A percentile compares a stretch with the other conserved stretches of the same genome.
Conservation (phyloP, 2,329 filamentous ascomycete genomes). For the Exophiala mesophila region DNA sequence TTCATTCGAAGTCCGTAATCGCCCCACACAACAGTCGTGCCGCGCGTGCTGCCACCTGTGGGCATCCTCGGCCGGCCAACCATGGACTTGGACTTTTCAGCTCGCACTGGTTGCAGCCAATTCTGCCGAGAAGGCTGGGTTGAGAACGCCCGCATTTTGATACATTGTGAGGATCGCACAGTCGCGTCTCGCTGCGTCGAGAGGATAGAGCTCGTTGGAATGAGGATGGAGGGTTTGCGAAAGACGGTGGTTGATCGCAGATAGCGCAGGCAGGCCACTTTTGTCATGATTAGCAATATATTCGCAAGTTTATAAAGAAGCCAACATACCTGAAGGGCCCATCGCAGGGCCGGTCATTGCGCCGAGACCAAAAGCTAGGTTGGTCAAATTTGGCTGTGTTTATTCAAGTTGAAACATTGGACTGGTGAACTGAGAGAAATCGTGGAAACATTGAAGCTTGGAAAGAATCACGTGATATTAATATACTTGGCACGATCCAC, state of each 20-base stretch:
- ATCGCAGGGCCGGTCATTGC: not conserved
- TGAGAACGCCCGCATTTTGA: slow-evolving; percentile 58
- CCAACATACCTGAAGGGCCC: slow-evolving; percentile 4
- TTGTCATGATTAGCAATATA: slow-evolving; percentile 4
- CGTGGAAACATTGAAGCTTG: too few species aligned
- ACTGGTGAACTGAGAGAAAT: too few species aligned
- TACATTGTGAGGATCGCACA: slow-evolving; percentile 39
- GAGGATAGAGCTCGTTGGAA: slow-evolving; percentile 20
- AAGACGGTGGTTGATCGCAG: slow-evolving; percentile 4
- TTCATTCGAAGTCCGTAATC: slow-evolving; percentile 92
- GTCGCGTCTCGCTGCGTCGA: slow-evolving; percentile 20
- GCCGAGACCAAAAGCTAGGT: too few species aligned
- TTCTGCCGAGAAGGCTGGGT: slow-evolving; percentile 58
- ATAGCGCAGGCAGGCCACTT: slow-evolving; percentile 15
- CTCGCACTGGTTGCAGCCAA: slow-evolving; percentile 78
- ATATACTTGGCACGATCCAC: too few species aligned
- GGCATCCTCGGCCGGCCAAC: slow-evolving; percentile 84
- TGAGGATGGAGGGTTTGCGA: not conserved
- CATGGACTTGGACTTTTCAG: slow-evolving; percentile 78
- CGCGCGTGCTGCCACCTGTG: slow-evolving; percentile 84
- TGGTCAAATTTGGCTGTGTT: too few species aligned
- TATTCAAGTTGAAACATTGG: too few species aligned
- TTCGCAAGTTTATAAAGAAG: not conserved
- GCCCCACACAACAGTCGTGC: slow-evolving; percentile 93
- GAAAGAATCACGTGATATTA: too few species aligned